Base-by-base conservation (phyloP, 768 basidiomycete genomes). In the Rhodotorula paludigena region DNA sequence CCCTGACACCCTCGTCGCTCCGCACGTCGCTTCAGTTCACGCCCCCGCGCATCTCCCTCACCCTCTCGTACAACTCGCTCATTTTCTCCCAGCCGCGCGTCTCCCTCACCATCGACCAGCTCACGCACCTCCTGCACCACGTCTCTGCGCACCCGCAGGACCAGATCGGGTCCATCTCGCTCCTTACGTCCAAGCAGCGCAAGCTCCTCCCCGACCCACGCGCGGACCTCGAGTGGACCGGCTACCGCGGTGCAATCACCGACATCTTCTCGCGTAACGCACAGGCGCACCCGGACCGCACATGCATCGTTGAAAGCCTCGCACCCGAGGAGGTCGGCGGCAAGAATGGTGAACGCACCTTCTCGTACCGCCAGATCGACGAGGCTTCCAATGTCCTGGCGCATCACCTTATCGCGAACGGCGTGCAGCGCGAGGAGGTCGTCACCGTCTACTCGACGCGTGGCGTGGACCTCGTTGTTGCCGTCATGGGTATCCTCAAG, bases 361-460 rank as follows among this genome's bases (percentile, higher is more conserved):
- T 85, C 79, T 85, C 89, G 0, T 99, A 99, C 75, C 81, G 82
- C 39, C 83, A 86, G 64, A 91, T 98, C 73, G 85, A 89, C 51
- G 83, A 82, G 53, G 92, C 93, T 25, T 86, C 88, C 3, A 98
- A 98, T 77, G 82, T 92, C 38, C 83, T 99, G 18, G 87, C 94
- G 0, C 93, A 97, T 76, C 85, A 93, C 74, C 84, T 99, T 66
- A 80, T 97, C 47, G 85, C 86, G 71, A 85, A 85, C 21, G 96
- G 96, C 11, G 80, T 99, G 8, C 83, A 92, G 78, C 82, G 90
- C 41, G 94, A 93, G 75, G 96, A 99, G 71, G 92, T 98, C 28
- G 92, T 98, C 60, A 97, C 94, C 87, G 88, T 99, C 28, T 99
- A 98, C 76, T 94, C 94, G 4, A 87, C 96, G 75, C 85, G 96